Evolutionary conservation across 1,284 basidiomycete species (phyloP), one percentile per base, ranked within the genome.

Genomic region (Naganishia cerealis): DNA sequence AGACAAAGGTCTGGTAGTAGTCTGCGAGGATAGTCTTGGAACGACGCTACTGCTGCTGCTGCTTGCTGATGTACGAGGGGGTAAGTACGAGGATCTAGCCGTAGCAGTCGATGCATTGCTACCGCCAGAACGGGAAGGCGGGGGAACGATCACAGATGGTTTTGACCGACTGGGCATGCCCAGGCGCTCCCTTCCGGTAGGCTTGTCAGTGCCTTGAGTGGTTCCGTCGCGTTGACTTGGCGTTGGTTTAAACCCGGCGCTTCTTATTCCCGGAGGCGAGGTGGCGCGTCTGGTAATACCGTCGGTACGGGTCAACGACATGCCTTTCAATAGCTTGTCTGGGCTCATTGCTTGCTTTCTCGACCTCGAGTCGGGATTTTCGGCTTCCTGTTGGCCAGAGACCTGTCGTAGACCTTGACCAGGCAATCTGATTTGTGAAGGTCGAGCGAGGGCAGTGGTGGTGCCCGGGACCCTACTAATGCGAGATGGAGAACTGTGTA

Each of bases 341-440:
- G 61, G 61, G 29, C 61, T 63, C 61, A 53, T 63, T 16, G 61
- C 61, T 63, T 63, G 61, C 38, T 63, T 63, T 24, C 61, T 63
- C 26, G 50, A 54, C 26, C 61, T 39, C 4, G 50, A 50, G 21
- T 54, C 50, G 21, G 61, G 50, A 43, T 54, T 33, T 38, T 54
- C 38, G 9, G 43, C 50, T 33, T 53, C 38, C 29, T 39, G 21
- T 6, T 63, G 61, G 36, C 61, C 52, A 13, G 61, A 63, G 10
- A 63, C 61, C 43, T 63, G 61, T 26, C 61, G 61, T 9, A 63
- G 50, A 18, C 61, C 61, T 43, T 63, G 50, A 16, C 61, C 61
- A 12, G 61, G 61, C 33, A 63, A 40, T 24, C 61, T 10, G 3
- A 63, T 53, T 50, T 50, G 46, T 7, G 46, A 50, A 3, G 46